These are phyloP conservation scores for Aspergillaceae sp. DNA, from an alignment of 2,329 filamentous ascomycete genomes.

Conservation along the genomic window DNA sequence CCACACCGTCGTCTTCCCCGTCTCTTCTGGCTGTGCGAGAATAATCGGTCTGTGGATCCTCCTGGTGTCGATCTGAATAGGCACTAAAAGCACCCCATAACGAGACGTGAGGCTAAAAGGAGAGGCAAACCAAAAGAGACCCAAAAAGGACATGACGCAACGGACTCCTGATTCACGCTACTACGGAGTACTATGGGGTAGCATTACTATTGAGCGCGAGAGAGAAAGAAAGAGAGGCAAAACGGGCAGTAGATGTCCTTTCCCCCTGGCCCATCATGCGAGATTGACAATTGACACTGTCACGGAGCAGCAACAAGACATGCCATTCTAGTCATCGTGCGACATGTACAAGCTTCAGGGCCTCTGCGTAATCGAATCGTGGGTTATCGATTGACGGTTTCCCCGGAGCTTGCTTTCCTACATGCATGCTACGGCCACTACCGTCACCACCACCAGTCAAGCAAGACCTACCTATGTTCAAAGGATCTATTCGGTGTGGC, in stretches of 20 bases:
- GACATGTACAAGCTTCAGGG: conserved; percentile 2
- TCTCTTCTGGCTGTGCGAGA: conserved; percentile 17
- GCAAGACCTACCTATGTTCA: too few relatives aligned
- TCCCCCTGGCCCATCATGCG: background rate
- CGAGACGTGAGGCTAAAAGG: background rate
- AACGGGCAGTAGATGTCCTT: background rate
- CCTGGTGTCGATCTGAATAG: conserved; percentile 22
- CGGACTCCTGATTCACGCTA: background rate
- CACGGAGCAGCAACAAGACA: background rate
- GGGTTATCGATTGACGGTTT: too few relatives aligned
- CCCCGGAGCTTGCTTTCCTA: background rate
- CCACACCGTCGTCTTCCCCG: conserved; percentile 26
- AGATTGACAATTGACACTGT: background rate
- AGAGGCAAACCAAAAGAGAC: too few relatives aligned
- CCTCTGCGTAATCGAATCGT: too few relatives aligned
- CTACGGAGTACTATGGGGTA: background rate
- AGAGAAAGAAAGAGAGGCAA: too few relatives aligned
- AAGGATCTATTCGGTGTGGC: background rate
- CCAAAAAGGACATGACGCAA: background rate
- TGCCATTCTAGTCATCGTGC: conserved; percentile 6
- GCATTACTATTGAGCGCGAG: too few relatives aligned
- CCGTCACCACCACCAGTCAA: too few relatives aligned
- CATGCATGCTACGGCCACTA: background rate
- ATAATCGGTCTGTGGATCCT: conserved; percentile 18
- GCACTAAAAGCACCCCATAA: background rate